These are phyloP conservation scores for Pichia sp. DNA, from an alignment of 1,139 yeast genomes.

Conservation along the genomic window DNA sequence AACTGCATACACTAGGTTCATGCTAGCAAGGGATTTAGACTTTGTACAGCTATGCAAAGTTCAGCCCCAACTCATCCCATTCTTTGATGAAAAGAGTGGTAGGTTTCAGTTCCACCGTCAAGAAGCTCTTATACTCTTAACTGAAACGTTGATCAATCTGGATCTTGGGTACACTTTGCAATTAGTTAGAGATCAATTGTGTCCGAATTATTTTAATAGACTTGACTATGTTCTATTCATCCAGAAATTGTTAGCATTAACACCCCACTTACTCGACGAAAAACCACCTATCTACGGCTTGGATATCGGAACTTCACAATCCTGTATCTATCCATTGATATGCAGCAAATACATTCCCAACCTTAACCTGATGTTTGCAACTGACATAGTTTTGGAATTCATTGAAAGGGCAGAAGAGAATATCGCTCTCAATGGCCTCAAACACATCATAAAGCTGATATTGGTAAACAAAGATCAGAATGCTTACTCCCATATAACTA, in stretches of 20 bases:
- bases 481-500: constrained; percentile 1
- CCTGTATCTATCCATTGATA: constrained; percentile 35
- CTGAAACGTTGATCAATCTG: constrained; percentile 14
- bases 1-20: neutral
- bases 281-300: constrained; percentile 14
- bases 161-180: constrained; percentile 15
- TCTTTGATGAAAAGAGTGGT: constrained; percentile 5
- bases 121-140: constrained; percentile 18
- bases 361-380: constrained; percentile 22
- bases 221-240: constrained; percentile 22
- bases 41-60: neutral
- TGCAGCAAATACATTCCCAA: constrained; percentile 18
- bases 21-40: constrained; percentile 4
- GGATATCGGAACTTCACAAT: constrained; percentile 36
- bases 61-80: constrained; percentile 14
- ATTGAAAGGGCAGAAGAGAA: constrained; percentile 23
- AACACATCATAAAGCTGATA: constrained; percentile 9
- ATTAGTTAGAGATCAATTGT: constrained; percentile 17
- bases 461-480: constrained; percentile 8
- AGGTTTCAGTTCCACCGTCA: constrained; percentile 18
- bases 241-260: constrained; percentile 8
- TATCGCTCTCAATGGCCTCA: constrained; percentile 20
- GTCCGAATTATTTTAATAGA: constrained; percentile 27
- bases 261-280: neutral
- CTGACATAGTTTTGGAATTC: constrained; percentile 32